Conservation (phyloP, 495 filamentous ascomycete species). For the Bombardia bombarda region DNA sequence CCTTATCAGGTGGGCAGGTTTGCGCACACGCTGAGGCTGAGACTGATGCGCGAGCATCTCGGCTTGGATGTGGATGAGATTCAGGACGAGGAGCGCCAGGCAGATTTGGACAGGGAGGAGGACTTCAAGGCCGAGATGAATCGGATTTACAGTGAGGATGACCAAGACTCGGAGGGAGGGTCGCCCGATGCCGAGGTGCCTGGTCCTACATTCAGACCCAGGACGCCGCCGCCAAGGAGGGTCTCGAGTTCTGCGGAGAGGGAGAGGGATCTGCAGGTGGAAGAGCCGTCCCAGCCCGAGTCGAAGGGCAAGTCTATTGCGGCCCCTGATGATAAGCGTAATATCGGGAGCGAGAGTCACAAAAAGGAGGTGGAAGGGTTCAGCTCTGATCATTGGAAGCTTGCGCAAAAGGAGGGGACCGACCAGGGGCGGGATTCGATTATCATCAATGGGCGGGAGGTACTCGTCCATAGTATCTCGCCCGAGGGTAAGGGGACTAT, state of each 20-base stretch:
- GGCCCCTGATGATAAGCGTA: conserved; percentile 2
- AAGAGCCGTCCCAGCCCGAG: conserved; percentile 40
- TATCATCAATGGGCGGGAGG: conserved; percentile 54
- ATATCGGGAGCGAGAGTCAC: conserved; percentile 50
- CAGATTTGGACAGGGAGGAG: conserved; percentile 41
- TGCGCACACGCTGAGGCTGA: conserved; percentile 85
- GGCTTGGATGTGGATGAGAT: conserved; percentile 91
- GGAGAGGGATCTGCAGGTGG: conserved; percentile 65
- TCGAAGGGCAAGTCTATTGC: conserved; percentile 32
- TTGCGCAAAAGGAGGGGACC: conserved; percentile 44
- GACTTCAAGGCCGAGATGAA: conserved; percentile 47
- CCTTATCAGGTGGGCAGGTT: conserved; percentile 87
- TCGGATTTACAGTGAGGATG: conserved; percentile 39
- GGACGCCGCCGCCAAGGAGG: conserved; percentile 7
- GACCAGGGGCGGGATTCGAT: conserved; percentile 60
- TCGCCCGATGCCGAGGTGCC: conserved; percentile 21
- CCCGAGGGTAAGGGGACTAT: conserved; percentile 55
- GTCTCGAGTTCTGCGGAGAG: conserved; percentile 71
- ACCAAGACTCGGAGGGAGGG: conserved; percentile 14
- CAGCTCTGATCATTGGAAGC: conserved; percentile 61
- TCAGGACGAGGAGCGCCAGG: conserved; percentile 66
- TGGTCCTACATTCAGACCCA: conserved; percentile 18
- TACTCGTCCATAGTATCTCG: conserved; percentile 51
- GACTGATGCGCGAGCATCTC: conserved; percentile 95
- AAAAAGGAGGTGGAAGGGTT: conserved; percentile 69